Evolutionary conservation across 192 early-diverging fungal genomes (phyloP).

Genomic region (Rhizoclosmatium globosum): DNA sequence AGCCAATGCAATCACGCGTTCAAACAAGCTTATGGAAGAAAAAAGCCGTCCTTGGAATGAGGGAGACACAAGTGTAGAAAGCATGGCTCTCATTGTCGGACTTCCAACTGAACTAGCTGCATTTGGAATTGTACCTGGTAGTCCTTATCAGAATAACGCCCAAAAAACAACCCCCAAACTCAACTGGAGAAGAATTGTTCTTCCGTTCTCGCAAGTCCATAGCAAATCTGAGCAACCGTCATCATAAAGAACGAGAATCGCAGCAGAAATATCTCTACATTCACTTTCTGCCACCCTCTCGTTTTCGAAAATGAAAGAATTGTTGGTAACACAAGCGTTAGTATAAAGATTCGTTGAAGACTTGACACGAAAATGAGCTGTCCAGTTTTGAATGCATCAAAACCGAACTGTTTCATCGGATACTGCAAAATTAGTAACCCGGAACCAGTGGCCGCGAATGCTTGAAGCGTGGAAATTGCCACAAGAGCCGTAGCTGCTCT

Average conservation of each 20-base stretch:
- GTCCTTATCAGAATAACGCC: no score
- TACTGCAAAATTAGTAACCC: constrained; percentile 5
- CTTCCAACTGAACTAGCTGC: background rate
- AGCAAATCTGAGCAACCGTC: background rate
- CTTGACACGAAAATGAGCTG: background rate
- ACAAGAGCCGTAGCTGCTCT: background rate
- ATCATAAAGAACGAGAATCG: constrained; percentile 17
- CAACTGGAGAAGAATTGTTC: background rate
- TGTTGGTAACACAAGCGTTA: background rate
- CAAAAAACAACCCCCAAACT: no score
- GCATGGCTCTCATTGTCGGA: constrained; percentile 9
- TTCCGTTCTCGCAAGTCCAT: background rate
- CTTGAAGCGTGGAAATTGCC: background rate
- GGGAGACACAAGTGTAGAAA: constrained; percentile 11
- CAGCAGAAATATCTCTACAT: background rate
- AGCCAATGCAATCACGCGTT: background rate
- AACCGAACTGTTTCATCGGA: constrained; percentile 22
- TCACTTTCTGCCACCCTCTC: background rate
- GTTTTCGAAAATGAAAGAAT: background rate
- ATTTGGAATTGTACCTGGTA: background rate
- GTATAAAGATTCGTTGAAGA: constrained; percentile 2
- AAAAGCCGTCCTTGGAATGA: constrained; percentile 19
- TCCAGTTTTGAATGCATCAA: constrained; percentile 3
- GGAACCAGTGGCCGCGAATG: background rate
- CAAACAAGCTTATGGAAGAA: background rate